Percentiles rank a stretch among this genome's conserved stretches.
Conservation (phyloP, 2,329 filamentous ascomycete species). For the Pseudogymnoascus sp. region DNA sequence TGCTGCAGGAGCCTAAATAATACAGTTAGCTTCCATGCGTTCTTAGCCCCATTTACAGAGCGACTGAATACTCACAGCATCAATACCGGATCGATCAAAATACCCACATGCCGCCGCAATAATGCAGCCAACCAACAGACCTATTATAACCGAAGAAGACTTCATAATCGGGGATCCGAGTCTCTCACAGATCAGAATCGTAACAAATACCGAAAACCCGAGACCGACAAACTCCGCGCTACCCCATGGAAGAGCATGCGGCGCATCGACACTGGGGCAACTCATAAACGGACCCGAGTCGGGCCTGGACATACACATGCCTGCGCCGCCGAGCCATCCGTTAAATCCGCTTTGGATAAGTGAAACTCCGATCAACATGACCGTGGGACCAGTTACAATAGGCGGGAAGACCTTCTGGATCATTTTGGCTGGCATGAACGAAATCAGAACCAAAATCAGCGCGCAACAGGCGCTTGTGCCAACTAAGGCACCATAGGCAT, state of each 20-base stretch:
- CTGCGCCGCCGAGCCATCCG: constrained; percentile 70
- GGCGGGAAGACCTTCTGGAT: constrained; percentile 59
- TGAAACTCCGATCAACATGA: constrained; percentile 58
- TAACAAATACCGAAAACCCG: constrained; percentile 71
- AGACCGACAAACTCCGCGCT: constrained; percentile 70
- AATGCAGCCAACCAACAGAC: constrained; percentile 67
- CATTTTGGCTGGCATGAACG: constrained; percentile 52
- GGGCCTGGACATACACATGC: constrained; percentile 44
- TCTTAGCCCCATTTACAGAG: too few relatives aligned
- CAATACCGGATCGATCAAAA: constrained; percentile 65
- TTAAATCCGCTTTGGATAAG: constrained; percentile 58
- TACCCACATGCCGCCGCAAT: constrained; percentile 72
- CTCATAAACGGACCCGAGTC: constrained; percentile 46
- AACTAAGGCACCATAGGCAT: constrained; percentile 58
- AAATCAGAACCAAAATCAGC: constrained; percentile 53
- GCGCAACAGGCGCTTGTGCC: constrained; percentile 43
- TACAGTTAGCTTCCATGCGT: background rate
- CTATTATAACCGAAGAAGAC: constrained; percentile 43
- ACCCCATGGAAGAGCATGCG: constrained; percentile 65
- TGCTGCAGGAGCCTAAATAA: constrained; percentile 45
- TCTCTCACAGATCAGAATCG: constrained; percentile 72
- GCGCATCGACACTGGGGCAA: constrained; percentile 60
- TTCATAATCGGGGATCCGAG: constrained; percentile 83
- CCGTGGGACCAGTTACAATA: constrained; percentile 58
- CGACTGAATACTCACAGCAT: constrained; percentile 45